Percentiles rank a stretch among this genome's conserved stretches.
Evolutionary conservation across 1,284 basidiomycete genomes (phyloP).

Genomic region (Lignosus rhinocerotis): DNA sequence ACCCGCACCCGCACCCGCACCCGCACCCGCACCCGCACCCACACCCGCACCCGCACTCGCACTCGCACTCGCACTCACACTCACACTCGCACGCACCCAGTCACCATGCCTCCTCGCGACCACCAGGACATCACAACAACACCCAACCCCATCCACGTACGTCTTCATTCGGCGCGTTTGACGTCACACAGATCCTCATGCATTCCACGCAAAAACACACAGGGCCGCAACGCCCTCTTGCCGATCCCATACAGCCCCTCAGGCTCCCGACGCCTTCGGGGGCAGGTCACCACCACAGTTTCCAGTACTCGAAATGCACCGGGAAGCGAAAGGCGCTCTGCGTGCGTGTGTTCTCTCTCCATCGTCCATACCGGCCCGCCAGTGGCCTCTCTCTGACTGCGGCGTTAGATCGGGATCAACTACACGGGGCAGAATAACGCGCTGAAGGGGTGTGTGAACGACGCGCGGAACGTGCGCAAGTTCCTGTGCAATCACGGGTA

Average conservation of each 20-base stretch:
- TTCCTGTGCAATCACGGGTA: conserved; percentile 82
- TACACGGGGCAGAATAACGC: conserved; percentile 67
- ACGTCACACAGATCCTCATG: neutral
- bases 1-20: conserved; percentile 10
- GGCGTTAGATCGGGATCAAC: conserved; percentile 78
- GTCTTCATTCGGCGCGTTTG: neutral
- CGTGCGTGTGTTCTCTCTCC: conserved; percentile 41
- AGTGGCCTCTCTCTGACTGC: conserved; percentile 2
- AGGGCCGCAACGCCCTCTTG: conserved; percentile 11
- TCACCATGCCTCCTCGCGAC: conserved; percentile 7
- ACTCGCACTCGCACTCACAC: conserved; percentile 12
- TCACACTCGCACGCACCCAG: conserved; percentile 12
- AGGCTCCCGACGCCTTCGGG: conserved; percentile 2
- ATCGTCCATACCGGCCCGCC: neutral
- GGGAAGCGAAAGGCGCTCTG: conserved; percentile 81
- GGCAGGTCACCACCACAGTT: conserved; percentile 45
- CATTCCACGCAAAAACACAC: neutral
- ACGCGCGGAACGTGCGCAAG: conserved; percentile 73
- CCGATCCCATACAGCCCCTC: conserved; percentile 8
- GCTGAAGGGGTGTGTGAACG: conserved; percentile 86
- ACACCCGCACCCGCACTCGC: no score
- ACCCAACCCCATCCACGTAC: conserved; percentile 2
- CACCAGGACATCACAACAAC: conserved; percentile 3
- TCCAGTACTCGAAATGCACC: conserved; percentile 85
- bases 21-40: conserved; percentile 14